Evolutionary conservation across 768 basidiomycete species (phyloP).

Genomic region (Pulveroboletus sp.): DNA sequence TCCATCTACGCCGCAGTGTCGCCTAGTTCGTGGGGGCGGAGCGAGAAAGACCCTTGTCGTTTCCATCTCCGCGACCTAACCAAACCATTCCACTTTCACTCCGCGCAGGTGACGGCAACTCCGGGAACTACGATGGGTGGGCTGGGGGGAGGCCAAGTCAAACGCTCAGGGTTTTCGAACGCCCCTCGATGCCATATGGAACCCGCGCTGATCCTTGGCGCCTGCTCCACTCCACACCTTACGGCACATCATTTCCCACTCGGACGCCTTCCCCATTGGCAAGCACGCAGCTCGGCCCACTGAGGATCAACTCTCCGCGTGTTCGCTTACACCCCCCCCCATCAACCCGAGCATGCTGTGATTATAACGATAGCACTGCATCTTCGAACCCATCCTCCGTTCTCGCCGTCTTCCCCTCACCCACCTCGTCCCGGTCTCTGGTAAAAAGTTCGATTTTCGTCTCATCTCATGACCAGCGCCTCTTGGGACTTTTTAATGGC

Average conservation of each 20-base stretch:
- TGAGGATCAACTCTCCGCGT: slow-evolving; percentile 4
- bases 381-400: background rate
- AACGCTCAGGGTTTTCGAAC: too few species aligned
- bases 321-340: background rate
- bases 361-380: background rate
- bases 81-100: background rate
- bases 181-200: background rate
- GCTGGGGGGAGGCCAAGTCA: too few species aligned
- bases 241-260: slow-evolving; percentile 14
- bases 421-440: too few species aligned
- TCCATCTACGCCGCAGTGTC: slow-evolving; percentile 1
- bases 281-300: background rate
- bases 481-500: background rate
- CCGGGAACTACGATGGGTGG: background rate
- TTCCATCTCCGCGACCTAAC: slow-evolving; percentile 24
- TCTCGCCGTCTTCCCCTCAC: background rate
- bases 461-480: slow-evolving; percentile 24
- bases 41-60: background rate
- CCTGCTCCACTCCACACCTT: slow-evolving; percentile 1
- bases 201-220: background rate
- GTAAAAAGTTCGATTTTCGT: background rate
- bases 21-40: too few species aligned
- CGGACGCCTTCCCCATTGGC: background rate
- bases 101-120: slow-evolving; percentile 12
- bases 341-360: background rate